Percentiles rank a stretch among this genome's conserved stretches.
phyloP scores from a whole-genome alignment of 140 eudicot species.

The Flaveria floridana region DNA sequence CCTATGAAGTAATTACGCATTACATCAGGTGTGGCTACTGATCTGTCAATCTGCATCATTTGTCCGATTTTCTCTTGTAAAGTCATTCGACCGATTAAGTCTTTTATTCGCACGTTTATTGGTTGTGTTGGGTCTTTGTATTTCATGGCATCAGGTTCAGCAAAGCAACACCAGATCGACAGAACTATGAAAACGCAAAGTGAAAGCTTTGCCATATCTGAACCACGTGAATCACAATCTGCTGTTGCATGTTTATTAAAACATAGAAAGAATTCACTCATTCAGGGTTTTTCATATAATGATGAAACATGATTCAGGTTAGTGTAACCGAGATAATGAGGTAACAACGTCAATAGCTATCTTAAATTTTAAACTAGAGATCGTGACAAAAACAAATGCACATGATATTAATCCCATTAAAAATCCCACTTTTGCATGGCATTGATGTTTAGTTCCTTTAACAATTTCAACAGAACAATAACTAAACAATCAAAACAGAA shows the following conservation, averaged over 20 bases:
- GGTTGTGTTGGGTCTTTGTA: constrained; percentile 49
- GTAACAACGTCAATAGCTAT: too few relatives aligned
- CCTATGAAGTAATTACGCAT: constrained; percentile 55
- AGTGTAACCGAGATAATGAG: too few relatives aligned
- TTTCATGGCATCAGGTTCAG: constrained; percentile 21
- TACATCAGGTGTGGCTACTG: constrained; percentile 43
- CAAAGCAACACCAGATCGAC: constrained; percentile 24
- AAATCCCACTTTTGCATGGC: not conserved
- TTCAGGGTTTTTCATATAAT: not conserved
- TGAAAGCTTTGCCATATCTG: constrained; percentile 37
- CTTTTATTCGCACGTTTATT: constrained; percentile 40
- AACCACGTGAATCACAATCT: constrained; percentile 16
- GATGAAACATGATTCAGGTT: too few relatives aligned
- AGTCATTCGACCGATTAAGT: constrained; percentile 53
- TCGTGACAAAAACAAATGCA: too few relatives aligned
- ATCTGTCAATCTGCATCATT: constrained; percentile 55
- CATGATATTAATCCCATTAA: too few relatives aligned
- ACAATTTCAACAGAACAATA: not conserved
- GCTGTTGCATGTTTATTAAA: not conserved
- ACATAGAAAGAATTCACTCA: not conserved
- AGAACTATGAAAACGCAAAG: constrained; percentile 19
- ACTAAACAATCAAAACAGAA: not conserved
- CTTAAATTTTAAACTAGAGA: too few relatives aligned
- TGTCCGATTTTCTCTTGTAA: constrained; percentile 67
- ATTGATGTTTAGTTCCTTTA: too few relatives aligned